These are phyloP conservation scores for Phytopythium cucurbitacearum DNA, from an alignment of 352 stramenopile species.

Conservation along the genomic window DNA sequence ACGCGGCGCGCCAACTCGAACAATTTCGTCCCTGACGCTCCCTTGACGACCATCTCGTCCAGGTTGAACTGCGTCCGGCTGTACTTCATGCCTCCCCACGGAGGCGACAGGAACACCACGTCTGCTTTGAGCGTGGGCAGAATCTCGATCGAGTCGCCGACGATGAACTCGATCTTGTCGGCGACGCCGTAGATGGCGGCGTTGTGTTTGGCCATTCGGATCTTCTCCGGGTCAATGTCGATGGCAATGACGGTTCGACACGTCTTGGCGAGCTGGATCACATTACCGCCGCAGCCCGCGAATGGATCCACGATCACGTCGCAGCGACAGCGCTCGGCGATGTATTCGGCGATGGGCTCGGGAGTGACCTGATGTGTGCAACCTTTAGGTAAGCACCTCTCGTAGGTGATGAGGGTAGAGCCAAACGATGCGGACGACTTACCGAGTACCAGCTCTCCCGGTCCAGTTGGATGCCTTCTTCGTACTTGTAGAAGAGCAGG, in stretches of 20 bases:
- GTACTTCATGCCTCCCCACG: slow-evolving; percentile 85
- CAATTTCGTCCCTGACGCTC: slow-evolving; percentile 49
- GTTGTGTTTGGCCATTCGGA: slow-evolving; percentile 90
- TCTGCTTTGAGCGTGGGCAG: slow-evolving; percentile 75
- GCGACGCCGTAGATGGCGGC: slow-evolving; percentile 88
- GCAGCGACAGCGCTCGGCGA: slow-evolving; percentile 72
- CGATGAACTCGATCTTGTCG: slow-evolving; percentile 90
- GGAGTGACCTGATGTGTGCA: slow-evolving; percentile 68
- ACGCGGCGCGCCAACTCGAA: slow-evolving; percentile 59
- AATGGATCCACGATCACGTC: slow-evolving; percentile 91
- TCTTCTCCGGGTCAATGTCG: slow-evolving; percentile 86
- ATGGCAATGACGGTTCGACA: slow-evolving; percentile 91
- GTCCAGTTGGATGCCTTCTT: slow-evolving; percentile 90
- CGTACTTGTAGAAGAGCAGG: slow-evolving; percentile 87
- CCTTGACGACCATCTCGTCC: slow-evolving; percentile 62
- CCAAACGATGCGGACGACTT: slow-evolving; percentile 4
- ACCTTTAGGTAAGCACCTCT: no score
- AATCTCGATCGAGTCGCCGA: slow-evolving; percentile 82
- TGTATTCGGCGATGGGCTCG: slow-evolving; percentile 85
- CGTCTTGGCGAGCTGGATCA: slow-evolving; percentile 89
- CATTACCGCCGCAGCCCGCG: slow-evolving; percentile 90
- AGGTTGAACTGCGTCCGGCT: slow-evolving; percentile 56
- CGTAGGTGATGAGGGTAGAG: no score
- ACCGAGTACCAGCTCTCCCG: slow-evolving; percentile 92
- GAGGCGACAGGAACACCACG: slow-evolving; percentile 89